Evolutionary conservation across 495 filamentous ascomycete genomes (phyloP), one percentile per base, ranked within the genome.

Genomic region (Lophium mytilinum): DNA sequence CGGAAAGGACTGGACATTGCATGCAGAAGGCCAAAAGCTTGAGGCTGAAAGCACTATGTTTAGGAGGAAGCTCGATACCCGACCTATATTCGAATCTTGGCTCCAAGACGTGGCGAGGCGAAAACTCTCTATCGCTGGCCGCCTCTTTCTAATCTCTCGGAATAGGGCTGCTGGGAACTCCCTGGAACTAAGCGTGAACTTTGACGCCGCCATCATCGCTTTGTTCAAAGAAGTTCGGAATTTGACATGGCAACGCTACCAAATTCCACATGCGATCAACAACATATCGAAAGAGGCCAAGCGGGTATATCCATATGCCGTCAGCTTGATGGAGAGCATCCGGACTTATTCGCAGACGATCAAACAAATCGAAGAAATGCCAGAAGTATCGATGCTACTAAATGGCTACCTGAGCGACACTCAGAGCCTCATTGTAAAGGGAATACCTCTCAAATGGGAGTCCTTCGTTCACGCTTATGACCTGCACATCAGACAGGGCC

Each of bases 161-260:
- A 92, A 95, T 61, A 83, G 93, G 46, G 85, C 90, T 4, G 84
- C 88, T 4, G 90, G 89, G 56, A 93, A 96, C 67, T 78, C 79
- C 9, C 69, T 95, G 37, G 91, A 97, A 69, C 79, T 99, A 14
- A 81, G 79, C 4, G 89, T 99, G 66, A 99, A 97, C 70, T 99
- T 99, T 57, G 91, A 99, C 71, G 83, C 88, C 9, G 92, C 97
- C 66, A 87, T 97, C 56, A 99, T 97, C 69, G 88, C 90, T 0
- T 73, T 99, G 34, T 99, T 97, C 78, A 99, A 99, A 67, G 93
- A 99, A 73, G 94, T 95, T n/a, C 83, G 93, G 24, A 97, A 97
- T 64, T 78, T 99, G 33, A 80, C 89, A 24, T 97, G 92, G 90
- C 82, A 93, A 45, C 90, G 87, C 65, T 97, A 87, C 69, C 83